Percentiles rank a stretch among this genome's conserved stretches.
Conservation (phyloP, 306 rosid species). For the Gastrolobium bilobum region DNA sequence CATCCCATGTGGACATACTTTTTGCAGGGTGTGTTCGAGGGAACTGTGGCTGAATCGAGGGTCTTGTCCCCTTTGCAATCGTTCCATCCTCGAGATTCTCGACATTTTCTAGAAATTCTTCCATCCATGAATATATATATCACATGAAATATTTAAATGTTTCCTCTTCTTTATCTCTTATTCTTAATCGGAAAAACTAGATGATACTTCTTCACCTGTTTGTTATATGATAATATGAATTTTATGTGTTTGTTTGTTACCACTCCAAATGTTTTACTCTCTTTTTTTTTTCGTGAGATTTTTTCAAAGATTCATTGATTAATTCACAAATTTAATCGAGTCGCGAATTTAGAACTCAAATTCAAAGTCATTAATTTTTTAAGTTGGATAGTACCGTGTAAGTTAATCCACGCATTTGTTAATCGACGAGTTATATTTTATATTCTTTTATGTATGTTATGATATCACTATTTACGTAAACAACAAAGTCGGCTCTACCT, state of each 20-base stretch:
- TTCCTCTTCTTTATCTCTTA: neutral
- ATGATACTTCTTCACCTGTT: conserved; percentile 2
- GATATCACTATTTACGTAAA: no score
- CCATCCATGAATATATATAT: neutral
- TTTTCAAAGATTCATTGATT: no score
- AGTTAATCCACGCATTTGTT: no score
- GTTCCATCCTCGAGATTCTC: conserved; percentile 83
- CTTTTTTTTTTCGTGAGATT: no score
- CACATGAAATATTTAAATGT: neutral
- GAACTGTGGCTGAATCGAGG: conserved; percentile 95
- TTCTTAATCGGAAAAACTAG: neutral
- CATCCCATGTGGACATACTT: conserved; percentile 97
- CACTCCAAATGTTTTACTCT: neutral
- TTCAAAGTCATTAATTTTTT: no score
- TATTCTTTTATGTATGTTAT: no score
- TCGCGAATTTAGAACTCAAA: no score
- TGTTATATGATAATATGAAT: conserved; percentile 16
- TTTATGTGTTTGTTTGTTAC: neutral
- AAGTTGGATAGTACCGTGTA: no score
- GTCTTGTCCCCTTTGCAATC: conserved; percentile 88
- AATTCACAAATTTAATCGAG: no score
- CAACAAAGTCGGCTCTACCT: no score
- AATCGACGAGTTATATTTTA: no score
- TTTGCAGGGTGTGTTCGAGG: conserved; percentile 92
- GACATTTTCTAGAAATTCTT: conserved; percentile 67